A percentile compares a stretch with the other conserved stretches of the same genome.
Conservation (phyloP, 345 rosid genomes). For the Toxicodendron radicans region DNA sequence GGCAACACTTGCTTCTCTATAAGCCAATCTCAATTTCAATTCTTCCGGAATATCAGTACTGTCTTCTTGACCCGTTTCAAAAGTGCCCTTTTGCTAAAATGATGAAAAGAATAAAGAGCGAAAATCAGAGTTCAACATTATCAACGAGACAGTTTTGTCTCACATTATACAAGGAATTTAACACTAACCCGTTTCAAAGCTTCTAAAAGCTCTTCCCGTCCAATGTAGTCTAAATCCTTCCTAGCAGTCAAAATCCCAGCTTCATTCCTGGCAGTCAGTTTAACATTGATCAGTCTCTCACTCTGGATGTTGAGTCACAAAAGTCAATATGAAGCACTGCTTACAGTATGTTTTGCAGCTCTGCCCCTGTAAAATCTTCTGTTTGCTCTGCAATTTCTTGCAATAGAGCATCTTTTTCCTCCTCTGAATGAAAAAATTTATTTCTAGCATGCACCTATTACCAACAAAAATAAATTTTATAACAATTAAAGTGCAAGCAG, state of each 20-base stretch:
- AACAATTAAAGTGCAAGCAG: constrained; percentile 10
- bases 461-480: constrained; percentile 17
- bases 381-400: constrained; percentile 79
- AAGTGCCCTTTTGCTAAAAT: constrained; percentile 89
- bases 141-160: neutral
- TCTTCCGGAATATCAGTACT: constrained; percentile 82
- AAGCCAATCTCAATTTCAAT: constrained; percentile 79
- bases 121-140: constrained; percentile 13
- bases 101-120: constrained; percentile 22
- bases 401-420: constrained; percentile 68
- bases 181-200: constrained; percentile 82
- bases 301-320: constrained; percentile 2
- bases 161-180: neutral
- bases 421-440: constrained; percentile 80
- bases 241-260: constrained; percentile 98
- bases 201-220: constrained; percentile 85
- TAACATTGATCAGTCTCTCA: constrained; percentile 28
- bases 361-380: constrained; percentile 95
- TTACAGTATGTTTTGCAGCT: constrained; percentile 93
- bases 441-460: constrained; percentile 94
- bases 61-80: constrained; percentile 96
- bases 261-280: constrained; percentile 67
- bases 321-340: constrained; percentile 11
- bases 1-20: constrained; percentile 95
- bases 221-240: constrained; percentile 86